Evolutionary conservation across 495 filamentous ascomycete genomes (phyloP).

Genomic region (Daldinia caldariorum): DNA sequence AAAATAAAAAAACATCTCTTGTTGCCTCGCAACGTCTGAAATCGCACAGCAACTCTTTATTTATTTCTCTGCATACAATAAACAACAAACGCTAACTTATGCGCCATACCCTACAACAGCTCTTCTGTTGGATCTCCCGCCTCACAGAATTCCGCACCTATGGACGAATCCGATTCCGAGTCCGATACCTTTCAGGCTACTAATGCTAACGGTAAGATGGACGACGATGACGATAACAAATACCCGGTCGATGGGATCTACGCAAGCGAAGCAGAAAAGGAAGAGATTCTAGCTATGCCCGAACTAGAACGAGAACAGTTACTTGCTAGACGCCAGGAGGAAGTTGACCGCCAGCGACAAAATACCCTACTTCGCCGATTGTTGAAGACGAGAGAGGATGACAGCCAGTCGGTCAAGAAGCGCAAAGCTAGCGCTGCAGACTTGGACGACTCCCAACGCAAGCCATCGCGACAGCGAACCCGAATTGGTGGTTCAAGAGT

Average conservation of each 20-base stretch:
- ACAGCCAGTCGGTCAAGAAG: slow-evolving; percentile 66
- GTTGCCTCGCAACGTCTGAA: not conserved
- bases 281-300: slow-evolving; percentile 83
- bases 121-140: slow-evolving; percentile 65
- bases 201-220: slow-evolving; percentile 58
- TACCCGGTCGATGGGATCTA: slow-evolving; percentile 93
- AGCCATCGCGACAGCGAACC: slow-evolving; percentile 84
- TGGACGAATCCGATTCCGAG: slow-evolving; percentile 89
- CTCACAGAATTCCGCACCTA: slow-evolving; percentile 83
- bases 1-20: too few species aligned
- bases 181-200: slow-evolving; percentile 62
- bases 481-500: slow-evolving; percentile 80
- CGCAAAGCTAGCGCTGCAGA: slow-evolving; percentile 80
- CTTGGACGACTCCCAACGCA: slow-evolving; percentile 74
- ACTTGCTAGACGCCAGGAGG: slow-evolving; percentile 85
- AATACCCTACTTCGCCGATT: slow-evolving; percentile 85
- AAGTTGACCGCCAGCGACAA: slow-evolving; percentile 81
- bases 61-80: not conserved
- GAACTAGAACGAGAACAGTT: slow-evolving; percentile 91
- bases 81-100: slow-evolving; percentile 8
- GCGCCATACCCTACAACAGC: slow-evolving; percentile 12
- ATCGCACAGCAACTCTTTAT: not conserved
- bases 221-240: slow-evolving; percentile 69
- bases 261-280: slow-evolving; percentile 79
- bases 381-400: slow-evolving; percentile 55